Evolutionary conservation across 768 basidiomycete species (phyloP).

Genomic region (Ephemerocybe angulata): DNA sequence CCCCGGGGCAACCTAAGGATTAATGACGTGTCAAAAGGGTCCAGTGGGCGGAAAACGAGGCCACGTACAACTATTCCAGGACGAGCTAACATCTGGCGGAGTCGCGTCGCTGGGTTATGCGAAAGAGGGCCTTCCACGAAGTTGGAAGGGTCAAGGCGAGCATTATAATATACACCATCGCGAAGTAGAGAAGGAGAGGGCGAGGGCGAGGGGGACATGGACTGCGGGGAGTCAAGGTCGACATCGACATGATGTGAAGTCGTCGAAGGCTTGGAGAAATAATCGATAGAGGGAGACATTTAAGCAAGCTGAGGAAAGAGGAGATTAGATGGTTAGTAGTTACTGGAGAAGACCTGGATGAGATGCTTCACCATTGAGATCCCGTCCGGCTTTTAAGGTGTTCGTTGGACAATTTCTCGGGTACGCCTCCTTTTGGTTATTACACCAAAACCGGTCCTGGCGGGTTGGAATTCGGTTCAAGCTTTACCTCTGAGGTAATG

Average conservation of each 20-base stretch:
- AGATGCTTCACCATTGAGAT: background rate
- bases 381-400: conserved; percentile 7
- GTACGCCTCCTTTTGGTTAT: background rate
- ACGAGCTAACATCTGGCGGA: conserved; percentile 65
- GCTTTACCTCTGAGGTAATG: conserved; percentile 5
- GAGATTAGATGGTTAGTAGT: background rate
- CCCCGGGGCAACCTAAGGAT: conserved; percentile 62
- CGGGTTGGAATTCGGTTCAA: conserved; percentile 10
- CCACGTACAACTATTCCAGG: conserved; percentile 70
- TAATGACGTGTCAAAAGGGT: background rate
- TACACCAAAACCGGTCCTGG: background rate
- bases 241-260: background rate
- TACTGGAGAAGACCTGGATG: background rate
- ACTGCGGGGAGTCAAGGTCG: background rate
- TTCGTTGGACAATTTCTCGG: background rate
- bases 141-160: conserved; percentile 66
- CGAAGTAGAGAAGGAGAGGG: background rate
- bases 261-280: background rate
- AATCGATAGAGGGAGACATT: conserved; percentile 11
- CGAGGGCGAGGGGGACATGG: background rate
- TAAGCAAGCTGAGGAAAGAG: background rate
- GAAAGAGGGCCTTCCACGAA: conserved; percentile 69
- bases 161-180: conserved; percentile 49
- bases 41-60: background rate
- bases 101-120: conserved; percentile 62